Conservation (phyloP, 345 rosid species). For the Excoecaria agallocha region DNA sequence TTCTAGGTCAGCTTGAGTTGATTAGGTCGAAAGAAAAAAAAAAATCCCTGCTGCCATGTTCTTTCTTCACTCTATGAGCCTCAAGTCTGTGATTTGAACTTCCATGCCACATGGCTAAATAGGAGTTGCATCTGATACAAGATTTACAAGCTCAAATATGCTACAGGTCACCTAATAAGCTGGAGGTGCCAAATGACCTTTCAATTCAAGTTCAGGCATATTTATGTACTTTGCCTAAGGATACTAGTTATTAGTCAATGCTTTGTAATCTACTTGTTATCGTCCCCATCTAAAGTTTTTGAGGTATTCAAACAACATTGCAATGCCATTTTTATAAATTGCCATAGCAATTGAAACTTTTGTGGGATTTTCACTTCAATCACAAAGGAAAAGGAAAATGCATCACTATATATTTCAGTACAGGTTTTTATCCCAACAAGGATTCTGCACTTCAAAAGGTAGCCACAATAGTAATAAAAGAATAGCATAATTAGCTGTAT, state of each 20-base stretch:
- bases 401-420: neutral
- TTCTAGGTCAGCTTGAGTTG: no score
- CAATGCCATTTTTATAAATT: neutral
- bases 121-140: no score
- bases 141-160: no score
- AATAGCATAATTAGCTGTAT: neutral
- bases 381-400: neutral
- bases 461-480: neutral
- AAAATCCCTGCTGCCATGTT: no score
- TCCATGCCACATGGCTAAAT: no score
- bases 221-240: no score
- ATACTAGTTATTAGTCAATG: neutral
- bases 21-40: no score
- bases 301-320: neutral
- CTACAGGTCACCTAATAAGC: no score
- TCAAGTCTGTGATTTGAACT: no score
- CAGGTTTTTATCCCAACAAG: neutral
- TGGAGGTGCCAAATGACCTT: no score
- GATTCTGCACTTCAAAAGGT: neutral
- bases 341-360: neutral
- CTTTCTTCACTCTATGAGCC: no score
- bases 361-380: neutral
- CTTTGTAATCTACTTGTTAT: neutral
- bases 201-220: no score
- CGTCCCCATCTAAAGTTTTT: neutral